A percentile compares a stretch with the other conserved stretches of the same genome.
These are phyloP conservation scores for Boletus pseudopeckii DNA, from an alignment of 768 basidiomycete species.

Conservation along the genomic window DNA sequence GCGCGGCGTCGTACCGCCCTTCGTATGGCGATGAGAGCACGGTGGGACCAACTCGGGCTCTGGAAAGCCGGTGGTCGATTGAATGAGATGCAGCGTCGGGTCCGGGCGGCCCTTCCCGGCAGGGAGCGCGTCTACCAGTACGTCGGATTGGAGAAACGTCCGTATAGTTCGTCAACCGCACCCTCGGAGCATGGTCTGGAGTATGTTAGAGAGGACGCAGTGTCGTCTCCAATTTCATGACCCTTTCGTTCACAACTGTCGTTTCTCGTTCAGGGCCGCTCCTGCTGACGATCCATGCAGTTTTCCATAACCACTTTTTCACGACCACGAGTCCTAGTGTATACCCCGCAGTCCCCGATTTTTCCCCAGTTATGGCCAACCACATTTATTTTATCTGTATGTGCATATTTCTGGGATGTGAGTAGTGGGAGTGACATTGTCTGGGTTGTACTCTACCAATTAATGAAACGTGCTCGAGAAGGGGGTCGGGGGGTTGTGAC, in stretches of 20 bases:
- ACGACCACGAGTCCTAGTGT: conserved; percentile 7
- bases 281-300: not conserved
- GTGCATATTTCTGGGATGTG: conserved; percentile 8
- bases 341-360: conserved; percentile 1
- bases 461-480: conserved; percentile 9
- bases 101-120: conserved; percentile 26
- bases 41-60: conserved; percentile 29
- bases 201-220: not conserved
- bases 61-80: conserved; percentile 28
- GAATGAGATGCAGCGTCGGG: conserved; percentile 28
- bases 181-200: conserved; percentile 1
- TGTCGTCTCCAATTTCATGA: conserved; percentile 7
- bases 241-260: conserved; percentile 4
- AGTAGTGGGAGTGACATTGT: not conserved
- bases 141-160: conserved; percentile 21
- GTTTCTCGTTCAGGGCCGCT: conserved; percentile 16
- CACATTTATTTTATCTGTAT: conserved; percentile 17
- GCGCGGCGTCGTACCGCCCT: conserved; percentile 28
- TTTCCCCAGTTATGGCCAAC: conserved; percentile 10
- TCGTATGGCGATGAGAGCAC: conserved; percentile 25
- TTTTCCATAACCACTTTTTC: not conserved
- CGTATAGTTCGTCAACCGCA: not conserved
- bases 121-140: conserved; percentile 31
- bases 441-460: conserved; percentile 12
- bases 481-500: not conserved